These are phyloP conservation scores for Talaromyces rugulosus DNA, from an alignment of 2,329 filamentous ascomycete species.

Conservation along the genomic window DNA sequence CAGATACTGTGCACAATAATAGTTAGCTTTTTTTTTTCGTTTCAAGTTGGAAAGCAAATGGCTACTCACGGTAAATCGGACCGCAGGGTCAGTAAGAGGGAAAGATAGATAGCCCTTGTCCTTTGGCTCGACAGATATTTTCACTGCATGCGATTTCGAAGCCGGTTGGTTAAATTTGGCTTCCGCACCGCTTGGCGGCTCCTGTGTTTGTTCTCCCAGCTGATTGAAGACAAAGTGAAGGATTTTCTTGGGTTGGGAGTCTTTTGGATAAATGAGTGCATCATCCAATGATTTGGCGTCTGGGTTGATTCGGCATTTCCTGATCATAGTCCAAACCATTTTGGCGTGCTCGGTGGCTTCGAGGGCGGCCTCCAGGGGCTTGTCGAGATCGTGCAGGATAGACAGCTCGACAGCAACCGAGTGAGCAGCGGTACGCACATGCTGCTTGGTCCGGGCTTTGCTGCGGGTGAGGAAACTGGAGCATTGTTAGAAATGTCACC, in stretches of 20 bases:
- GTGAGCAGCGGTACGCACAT: slow-evolving; percentile 45
- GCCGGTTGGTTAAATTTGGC: background rate
- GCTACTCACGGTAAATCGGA: slow-evolving; percentile 70
- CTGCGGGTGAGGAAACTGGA: slow-evolving; percentile 33
- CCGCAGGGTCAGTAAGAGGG: slow-evolving; percentile 51
- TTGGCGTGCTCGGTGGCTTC: slow-evolving; percentile 27
- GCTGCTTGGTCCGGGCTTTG: slow-evolving; percentile 29
- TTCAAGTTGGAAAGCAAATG: slow-evolving; percentile 1
- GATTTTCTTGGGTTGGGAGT: slow-evolving; percentile 24
- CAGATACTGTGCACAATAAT: slow-evolving; percentile 55
- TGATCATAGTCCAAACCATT: slow-evolving; percentile 28
- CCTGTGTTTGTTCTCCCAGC: slow-evolving; percentile 18
- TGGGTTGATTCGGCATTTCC: slow-evolving; percentile 27
- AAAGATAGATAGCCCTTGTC: slow-evolving; percentile 56
- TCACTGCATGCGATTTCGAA: background rate
- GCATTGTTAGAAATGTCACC: background rate
- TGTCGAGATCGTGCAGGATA: slow-evolving; percentile 43
- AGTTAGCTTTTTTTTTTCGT: background rate
- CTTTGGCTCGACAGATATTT: background rate
- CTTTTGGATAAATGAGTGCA: slow-evolving; percentile 28
- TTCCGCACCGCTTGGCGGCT: background rate
- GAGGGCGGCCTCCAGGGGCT: slow-evolving; percentile 31
- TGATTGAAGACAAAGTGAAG: slow-evolving; percentile 34
- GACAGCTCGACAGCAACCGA: slow-evolving; percentile 55
- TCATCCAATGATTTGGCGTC: slow-evolving; percentile 20